Percentiles rank a stretch among this genome's conserved stretches.
Conservation (phyloP, 116 monocot species). For the Thalassia testudinum region DNA sequence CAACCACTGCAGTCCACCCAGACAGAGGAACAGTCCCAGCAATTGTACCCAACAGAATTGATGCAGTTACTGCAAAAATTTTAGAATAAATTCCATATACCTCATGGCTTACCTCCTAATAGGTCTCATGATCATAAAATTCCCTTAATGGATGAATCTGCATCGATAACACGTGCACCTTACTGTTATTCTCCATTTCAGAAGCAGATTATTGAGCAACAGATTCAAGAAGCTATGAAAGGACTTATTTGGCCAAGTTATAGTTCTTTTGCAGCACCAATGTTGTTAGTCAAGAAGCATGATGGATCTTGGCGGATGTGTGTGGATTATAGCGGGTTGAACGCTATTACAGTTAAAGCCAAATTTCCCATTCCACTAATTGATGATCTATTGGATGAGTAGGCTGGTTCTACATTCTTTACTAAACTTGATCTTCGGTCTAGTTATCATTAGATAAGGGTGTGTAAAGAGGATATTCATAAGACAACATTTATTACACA, state of each 20-base stretch:
- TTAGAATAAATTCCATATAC: background rate
- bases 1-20: no score
- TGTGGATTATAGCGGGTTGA: background rate
- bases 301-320: background rate
- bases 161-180: background rate
- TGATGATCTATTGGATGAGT: background rate
- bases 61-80: background rate
- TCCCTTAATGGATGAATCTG: background rate
- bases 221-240: background rate
- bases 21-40: no score
- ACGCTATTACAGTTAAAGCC: background rate
- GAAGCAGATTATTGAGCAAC: background rate
- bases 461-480: background rate
- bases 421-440: background rate
- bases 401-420: background rate
- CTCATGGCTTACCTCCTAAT: background rate
- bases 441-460: background rate
- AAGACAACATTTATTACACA: background rate
- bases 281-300: background rate
- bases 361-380: background rate
- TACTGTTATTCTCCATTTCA: background rate
- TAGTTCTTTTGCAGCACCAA: background rate
- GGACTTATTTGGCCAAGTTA: background rate
- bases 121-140: background rate
- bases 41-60: no score